A percentile compares a stretch with the other conserved stretches of the same genome.
Conservation (phyloP, 2,329 filamentous ascomycete genomes). For the Trichoderma sp. region DNA sequence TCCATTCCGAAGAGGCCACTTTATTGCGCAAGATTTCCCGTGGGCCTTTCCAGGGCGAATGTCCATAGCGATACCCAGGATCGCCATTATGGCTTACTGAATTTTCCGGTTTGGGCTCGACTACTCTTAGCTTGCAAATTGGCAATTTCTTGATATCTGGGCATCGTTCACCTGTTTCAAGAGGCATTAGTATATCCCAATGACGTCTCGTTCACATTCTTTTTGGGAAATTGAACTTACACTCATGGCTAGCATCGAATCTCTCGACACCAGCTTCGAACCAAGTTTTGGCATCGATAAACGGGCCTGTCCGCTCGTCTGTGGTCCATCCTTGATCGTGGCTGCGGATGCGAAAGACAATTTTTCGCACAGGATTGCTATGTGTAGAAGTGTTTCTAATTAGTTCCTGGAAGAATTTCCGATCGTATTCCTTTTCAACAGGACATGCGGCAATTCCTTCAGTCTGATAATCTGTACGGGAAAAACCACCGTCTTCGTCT, state of each 20-base stretch:
- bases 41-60: neutral
- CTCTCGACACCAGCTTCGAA: conserved; percentile 61
- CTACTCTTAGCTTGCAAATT: conserved; percentile 5
- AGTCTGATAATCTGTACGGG: neutral
- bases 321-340: conserved; percentile 58
- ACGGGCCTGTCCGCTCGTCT: conserved; percentile 16
- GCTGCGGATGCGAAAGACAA: conserved; percentile 59
- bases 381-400: conserved; percentile 41
- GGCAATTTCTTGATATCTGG: neutral
- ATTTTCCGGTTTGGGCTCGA: neutral
- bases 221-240: neutral
- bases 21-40: conserved; percentile 50
- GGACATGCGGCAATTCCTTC: neutral
- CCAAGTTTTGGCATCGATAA: conserved; percentile 56
- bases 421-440: conserved; percentile 14
- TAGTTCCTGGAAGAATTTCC: conserved; percentile 32
- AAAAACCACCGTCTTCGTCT: neutral
- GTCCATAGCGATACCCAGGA: neutral
- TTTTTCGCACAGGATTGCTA: conserved; percentile 53
- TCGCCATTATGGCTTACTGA: neutral
- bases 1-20: conserved; percentile 32
- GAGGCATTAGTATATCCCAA: neutral
- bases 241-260: conserved; percentile 39
- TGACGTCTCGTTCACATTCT: neutral
- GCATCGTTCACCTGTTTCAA: neutral